Evolutionary conservation across 352 stramenopile species (phyloP), one percentile per base, ranked within the genome.

Genomic region (Vaucheria bursata): DNA sequence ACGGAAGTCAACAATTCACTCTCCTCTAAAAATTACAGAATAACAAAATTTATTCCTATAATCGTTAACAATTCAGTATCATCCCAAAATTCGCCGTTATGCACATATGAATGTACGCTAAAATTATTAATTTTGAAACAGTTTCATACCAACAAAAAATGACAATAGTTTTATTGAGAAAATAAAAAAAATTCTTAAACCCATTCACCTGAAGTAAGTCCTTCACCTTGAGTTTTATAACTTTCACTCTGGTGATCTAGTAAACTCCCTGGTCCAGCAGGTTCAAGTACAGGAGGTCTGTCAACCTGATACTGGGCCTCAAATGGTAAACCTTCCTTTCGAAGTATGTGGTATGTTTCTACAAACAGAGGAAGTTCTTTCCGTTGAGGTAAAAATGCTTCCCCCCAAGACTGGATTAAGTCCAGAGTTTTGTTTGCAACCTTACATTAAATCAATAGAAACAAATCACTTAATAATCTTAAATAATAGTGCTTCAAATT

Each of bases 351-450:
- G 39, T 85, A 85, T n/a, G 74, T 82, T 18, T 77, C 66, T 34
- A 84, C 78, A 65, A 85, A 85, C 6, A 81, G 25, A 3, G 73
- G 75, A 40, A 85, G 72, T 35, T 80, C 74, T 52, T 72, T 68
- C 31, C 71, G 31, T 69, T 77, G 74, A 31, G 82, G 79, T 33
- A 86, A 65, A 37, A 86, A 86, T 31, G 81, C 82, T 52, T 86
- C 82, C 1, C 82, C 82, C 82, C 82, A 86, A 37, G 79, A 40
- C 67, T 86, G 82, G 3, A 86, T 79, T 69, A 86, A 39, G 59
- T 85, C 79, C 35, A 85, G 73, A 4, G 82, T 66, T 59, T 85
- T 85, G 72, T 85, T 69, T 8, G 69, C 77, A 59, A 82, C 50
- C 18, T n/a, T n/a, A n/a, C 39, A 32, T 40, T 70, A 40, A 52